phyloP scores from a whole-genome alignment of 2,329 filamentous ascomycete species.

The Trichoderma atrobrunneum region DNA sequence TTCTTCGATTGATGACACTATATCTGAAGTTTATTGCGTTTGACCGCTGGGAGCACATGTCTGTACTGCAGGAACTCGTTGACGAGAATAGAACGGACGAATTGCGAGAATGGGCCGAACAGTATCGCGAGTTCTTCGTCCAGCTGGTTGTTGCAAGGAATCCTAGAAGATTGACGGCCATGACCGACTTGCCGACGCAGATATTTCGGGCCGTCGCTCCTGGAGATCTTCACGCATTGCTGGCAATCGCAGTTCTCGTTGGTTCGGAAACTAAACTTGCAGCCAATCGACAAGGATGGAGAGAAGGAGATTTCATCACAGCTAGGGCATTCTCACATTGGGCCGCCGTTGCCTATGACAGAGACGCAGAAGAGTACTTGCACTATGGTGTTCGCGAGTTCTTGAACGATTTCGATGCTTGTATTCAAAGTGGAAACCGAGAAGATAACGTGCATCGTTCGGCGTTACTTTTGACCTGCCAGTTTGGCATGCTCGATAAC shows the following conservation, averaged over 20 bases:
- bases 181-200: slow-evolving; percentile 10
- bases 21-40: slow-evolving; percentile 6
- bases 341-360: slow-evolving; percentile 7
- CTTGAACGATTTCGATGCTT: neutral
- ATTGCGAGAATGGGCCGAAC: slow-evolving; percentile 1
- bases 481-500: slow-evolving; percentile 1
- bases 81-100: slow-evolving; percentile 9
- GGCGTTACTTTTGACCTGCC: neutral
- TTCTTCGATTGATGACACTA: neutral
- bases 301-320: slow-evolving; percentile 9
- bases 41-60: slow-evolving; percentile 10
- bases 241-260: neutral
- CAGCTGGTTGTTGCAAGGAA: neutral
- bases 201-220: neutral
- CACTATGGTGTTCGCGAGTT: slow-evolving; percentile 8
- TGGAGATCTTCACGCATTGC: slow-evolving; percentile 5
- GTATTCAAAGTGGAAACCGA: neutral
- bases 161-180: neutral
- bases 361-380: slow-evolving; percentile 5
- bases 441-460: slow-evolving; percentile 4
- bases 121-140: slow-evolving; percentile 9
- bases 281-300: slow-evolving; percentile 4
- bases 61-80: slow-evolving; percentile 6
- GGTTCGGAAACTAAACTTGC: slow-evolving; percentile 3
- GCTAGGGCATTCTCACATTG: slow-evolving; percentile 5